phyloP scores from a whole-genome alignment of 2,329 filamentous ascomycete genomes.

The Penicillium sp. region DNA sequence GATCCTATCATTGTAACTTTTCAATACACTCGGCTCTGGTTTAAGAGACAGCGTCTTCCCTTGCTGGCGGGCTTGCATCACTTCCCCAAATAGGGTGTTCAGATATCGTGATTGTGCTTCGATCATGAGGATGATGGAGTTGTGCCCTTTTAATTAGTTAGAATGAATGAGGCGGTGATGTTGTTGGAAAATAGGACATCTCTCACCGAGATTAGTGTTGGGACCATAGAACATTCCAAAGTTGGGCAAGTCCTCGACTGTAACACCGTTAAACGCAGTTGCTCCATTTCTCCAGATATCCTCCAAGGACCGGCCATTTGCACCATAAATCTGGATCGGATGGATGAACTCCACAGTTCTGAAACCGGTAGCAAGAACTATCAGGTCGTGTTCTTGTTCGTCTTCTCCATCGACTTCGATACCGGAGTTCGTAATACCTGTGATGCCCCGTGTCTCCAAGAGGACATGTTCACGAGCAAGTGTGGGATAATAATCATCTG shows the following conservation, averaged over 20 bases:
- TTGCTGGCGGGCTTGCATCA: conserved; percentile 46
- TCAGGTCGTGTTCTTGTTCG: conserved; percentile 52
- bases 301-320: conserved; percentile 42
- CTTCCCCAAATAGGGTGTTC: conserved; percentile 48
- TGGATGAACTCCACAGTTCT: conserved; percentile 58
- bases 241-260: conserved; percentile 53
- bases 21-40: conserved; percentile 43
- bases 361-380: conserved; percentile 61
- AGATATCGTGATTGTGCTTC: conserved; percentile 58
- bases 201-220: conserved; percentile 51
- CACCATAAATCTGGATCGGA: conserved; percentile 54
- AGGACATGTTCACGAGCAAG: conserved; percentile 19
- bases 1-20: conserved; percentile 48
- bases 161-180: not conserved
- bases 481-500: conserved; percentile 23
- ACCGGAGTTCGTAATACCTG: conserved; percentile 46
- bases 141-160: conserved; percentile 43
- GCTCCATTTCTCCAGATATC: conserved; percentile 57
- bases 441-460: conserved; percentile 52
- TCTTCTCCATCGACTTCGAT: conserved; percentile 47
- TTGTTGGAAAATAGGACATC: not conserved
- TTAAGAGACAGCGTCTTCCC: conserved; percentile 46
- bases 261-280: conserved; percentile 51
- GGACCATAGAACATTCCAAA: conserved; percentile 60
- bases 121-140: conserved; percentile 61